Evolutionary conservation across 2,329 filamentous ascomycete species (phyloP).

Genomic region (Elsinoe arachidis): DNA sequence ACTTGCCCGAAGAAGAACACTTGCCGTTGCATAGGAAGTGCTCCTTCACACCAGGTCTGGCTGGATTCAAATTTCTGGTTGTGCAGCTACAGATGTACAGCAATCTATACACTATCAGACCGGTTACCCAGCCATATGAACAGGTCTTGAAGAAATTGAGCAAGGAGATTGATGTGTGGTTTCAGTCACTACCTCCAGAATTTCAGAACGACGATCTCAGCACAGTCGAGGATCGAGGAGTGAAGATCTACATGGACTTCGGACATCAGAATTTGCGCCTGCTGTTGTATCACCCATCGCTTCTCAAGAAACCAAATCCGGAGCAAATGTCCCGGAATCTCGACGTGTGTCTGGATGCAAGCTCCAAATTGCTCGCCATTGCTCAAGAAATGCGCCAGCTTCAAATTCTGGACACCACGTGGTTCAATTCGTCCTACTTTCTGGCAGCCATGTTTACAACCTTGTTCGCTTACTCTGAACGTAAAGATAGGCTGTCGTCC

Average conservation of each 20-base stretch:
- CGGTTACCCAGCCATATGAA: conserved; percentile 55
- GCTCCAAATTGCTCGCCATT: conserved; percentile 54
- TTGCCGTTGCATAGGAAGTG: conserved; percentile 46
- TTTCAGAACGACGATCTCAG: conserved; percentile 43
- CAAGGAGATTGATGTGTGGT: conserved; percentile 53
- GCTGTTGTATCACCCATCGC: conserved; percentile 45
- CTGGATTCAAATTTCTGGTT: conserved; percentile 55
- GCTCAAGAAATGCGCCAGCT: conserved; percentile 52
- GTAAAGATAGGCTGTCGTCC: conserved; percentile 50
- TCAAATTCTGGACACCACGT: conserved; percentile 67
- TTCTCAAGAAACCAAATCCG: conserved; percentile 44
- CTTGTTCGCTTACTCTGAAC: conserved; percentile 60
- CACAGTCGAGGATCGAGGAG: conserved; percentile 40
- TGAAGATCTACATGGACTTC: conserved; percentile 41
- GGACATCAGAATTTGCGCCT: conserved; percentile 43
- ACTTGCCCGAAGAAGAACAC: conserved; percentile 53
- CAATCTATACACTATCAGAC: conserved; percentile 63
- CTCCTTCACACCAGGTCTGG: conserved; percentile 57
- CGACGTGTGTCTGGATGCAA: conserved; percentile 55
- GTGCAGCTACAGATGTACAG: conserved; percentile 66
- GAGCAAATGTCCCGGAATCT: conserved; percentile 51
- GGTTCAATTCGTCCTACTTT: conserved; percentile 66
- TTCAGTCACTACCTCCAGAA: conserved; percentile 54
- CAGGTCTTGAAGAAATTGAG: conserved; percentile 58
- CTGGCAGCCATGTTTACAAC: conserved; percentile 65